Conservation (phyloP, 768 basidiomycete genomes). For the Agaricus sinodeliciosus region DNA sequence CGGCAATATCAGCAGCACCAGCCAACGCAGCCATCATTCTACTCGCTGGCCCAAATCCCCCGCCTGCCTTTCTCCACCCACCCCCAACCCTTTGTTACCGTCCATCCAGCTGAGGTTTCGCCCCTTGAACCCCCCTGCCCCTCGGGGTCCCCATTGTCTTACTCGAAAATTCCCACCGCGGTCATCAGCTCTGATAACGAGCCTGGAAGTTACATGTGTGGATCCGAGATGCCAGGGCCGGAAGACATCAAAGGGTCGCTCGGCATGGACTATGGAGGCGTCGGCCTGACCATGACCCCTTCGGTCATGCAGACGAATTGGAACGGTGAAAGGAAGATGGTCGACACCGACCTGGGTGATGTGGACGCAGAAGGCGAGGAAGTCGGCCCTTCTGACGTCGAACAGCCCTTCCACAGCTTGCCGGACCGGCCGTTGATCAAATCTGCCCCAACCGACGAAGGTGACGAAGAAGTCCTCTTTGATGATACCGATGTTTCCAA, state of each 20-base stretch:
- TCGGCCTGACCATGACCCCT: not conserved
- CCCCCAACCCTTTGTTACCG: constrained; percentile 11
- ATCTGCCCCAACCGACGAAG: constrained; percentile 14
- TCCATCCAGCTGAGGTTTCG: constrained; percentile 22
- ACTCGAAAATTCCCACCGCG: not conserved
- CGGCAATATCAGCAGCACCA: constrained; percentile 12
- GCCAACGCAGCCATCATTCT: constrained; percentile 9
- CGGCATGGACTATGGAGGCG: not conserved
- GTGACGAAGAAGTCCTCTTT: constrained; percentile 19
- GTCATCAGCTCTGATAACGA: not conserved
- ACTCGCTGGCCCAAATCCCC: not conserved
- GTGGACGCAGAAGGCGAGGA: constrained; percentile 13
- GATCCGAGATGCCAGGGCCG: not conserved
- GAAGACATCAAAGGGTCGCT: constrained; percentile 4
- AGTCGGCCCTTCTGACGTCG: constrained; percentile 5
- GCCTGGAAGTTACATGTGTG: not conserved
- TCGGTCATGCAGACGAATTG: not conserved
- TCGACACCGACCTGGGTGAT: constrained; percentile 10
- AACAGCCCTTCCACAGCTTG: constrained; percentile 1
- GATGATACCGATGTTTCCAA: constrained; percentile 14
- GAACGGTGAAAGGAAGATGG: not conserved
- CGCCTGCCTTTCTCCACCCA: constrained; percentile 2
- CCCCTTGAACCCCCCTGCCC: constrained; percentile 17
- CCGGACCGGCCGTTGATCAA: not conserved
- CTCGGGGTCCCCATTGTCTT: constrained; percentile 12